Percentiles rank a stretch among this genome's conserved stretches.
These are phyloP conservation scores for Gnaphalium uliginosum DNA, from an alignment of 129 eudicot genomes.

Conservation along the genomic window DNA sequence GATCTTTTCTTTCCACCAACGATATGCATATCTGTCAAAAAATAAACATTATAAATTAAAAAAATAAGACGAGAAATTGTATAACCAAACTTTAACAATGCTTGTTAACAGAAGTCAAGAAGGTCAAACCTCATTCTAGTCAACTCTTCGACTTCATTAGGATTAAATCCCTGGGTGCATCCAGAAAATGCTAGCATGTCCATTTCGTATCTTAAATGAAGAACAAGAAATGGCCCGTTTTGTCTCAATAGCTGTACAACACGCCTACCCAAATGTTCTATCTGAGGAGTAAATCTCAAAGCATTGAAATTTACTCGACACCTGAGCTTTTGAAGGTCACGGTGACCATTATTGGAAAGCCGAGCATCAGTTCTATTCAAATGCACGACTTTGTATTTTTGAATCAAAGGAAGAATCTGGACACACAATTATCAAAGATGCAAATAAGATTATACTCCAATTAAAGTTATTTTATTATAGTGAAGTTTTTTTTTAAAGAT, in stretches of 20 bases:
- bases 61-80: background rate
- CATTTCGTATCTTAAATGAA: conserved; percentile 95
- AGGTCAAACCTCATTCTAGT: conserved; percentile 80
- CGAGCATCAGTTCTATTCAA: conserved; percentile 92
- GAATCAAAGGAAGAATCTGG: conserved; percentile 89
- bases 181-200: conserved; percentile 98
- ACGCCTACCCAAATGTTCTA: conserved; percentile 75
- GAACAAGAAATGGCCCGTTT: conserved; percentile 83
- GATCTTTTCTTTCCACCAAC: conserved; percentile 98
- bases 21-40: conserved; percentile 77
- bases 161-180: conserved; percentile 82
- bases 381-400: conserved; percentile 76
- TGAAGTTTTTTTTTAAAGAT: background rate
- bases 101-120: background rate
- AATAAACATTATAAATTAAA: background rate
- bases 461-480: background rate
- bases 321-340: conserved; percentile 76
- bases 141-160: conserved; percentile 79
- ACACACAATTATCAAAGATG: background rate
- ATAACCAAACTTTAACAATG: background rate
- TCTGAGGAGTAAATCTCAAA: conserved; percentile 76
- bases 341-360: conserved; percentile 79
- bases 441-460: background rate
- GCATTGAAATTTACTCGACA: conserved; percentile 80
- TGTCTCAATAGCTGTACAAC: conserved; percentile 64